These are phyloP conservation scores for Vigna radiata DNA, from an alignment of 306 rosid genomes.

Conservation along the genomic window DNA sequence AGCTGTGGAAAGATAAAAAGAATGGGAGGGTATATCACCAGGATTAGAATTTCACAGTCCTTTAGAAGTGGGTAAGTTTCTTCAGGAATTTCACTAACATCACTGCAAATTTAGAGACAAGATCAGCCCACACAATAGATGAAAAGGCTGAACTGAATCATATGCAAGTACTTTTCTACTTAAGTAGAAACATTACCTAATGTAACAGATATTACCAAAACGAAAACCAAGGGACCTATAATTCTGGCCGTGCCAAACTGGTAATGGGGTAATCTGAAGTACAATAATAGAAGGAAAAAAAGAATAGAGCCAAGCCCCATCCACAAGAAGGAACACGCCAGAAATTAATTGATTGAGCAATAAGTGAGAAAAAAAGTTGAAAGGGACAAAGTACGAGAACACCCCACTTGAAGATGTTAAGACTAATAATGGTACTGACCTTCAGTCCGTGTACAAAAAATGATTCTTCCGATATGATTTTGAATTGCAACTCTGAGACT, in stretches of 20 bases:
- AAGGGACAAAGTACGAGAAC: constrained; percentile 1
- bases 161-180: constrained; percentile 11
- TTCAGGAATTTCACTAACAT: constrained; percentile 90
- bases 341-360: constrained; percentile 37
- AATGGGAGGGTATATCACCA: constrained; percentile 58
- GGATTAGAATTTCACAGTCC: constrained; percentile 76
- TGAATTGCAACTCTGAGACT: constrained; percentile 90
- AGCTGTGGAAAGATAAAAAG: constrained; percentile 9
- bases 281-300: constrained; percentile 27
- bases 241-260: constrained; percentile 92
- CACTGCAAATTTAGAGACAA: constrained; percentile 58
- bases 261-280: constrained; percentile 84
- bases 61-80: constrained; percentile 91
- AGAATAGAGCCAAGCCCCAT: constrained; percentile 29
- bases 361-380: constrained; percentile 15
- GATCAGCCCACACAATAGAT: constrained; percentile 42
- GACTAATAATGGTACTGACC: constrained; percentile 53
- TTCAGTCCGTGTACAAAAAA: constrained; percentile 73
- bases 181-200: constrained; percentile 68
- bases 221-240: constrained; percentile 94
- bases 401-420: constrained; percentile 24
- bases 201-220: constrained; percentile 89
- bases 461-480: constrained; percentile 72
- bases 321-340: constrained; percentile 33
- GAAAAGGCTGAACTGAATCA: constrained; percentile 14